Conservation (phyloP, 768 basidiomycete genomes). For the Scleroderma citrinum region DNA sequence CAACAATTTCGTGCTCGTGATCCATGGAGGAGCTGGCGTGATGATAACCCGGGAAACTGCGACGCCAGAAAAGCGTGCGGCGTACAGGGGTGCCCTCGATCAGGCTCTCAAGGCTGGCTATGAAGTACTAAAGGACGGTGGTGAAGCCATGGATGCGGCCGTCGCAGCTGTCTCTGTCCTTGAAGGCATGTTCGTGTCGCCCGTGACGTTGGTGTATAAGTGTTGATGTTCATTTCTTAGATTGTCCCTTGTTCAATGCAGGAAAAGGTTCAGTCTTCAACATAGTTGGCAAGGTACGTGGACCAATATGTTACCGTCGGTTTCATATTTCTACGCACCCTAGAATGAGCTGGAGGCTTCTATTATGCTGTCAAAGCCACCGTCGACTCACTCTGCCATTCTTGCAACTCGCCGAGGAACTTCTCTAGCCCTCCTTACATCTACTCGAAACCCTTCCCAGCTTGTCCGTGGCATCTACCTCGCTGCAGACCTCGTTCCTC, state of each 20-base stretch:
- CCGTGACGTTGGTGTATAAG: neutral
- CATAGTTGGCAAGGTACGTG: constrained; percentile 63
- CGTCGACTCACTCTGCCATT: constrained; percentile 55
- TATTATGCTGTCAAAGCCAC: constrained; percentile 76
- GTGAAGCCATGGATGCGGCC: constrained; percentile 79
- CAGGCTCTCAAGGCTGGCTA: constrained; percentile 59
- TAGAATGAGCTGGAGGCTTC: constrained; percentile 83
- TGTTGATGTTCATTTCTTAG: constrained; percentile 29
- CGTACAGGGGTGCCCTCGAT: constrained; percentile 51
- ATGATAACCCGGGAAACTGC: constrained; percentile 52
- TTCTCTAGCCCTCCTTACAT: constrained; percentile 60
- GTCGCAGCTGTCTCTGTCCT: constrained; percentile 67
- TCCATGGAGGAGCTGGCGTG: constrained; percentile 78
- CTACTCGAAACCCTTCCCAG: constrained; percentile 65
- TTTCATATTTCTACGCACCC: constrained; percentile 1
- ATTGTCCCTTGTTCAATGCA: constrained; percentile 72
- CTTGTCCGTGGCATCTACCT: constrained; percentile 69
- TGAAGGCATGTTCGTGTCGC: constrained; percentile 49
- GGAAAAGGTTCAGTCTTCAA: constrained; percentile 85
- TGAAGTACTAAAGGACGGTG: constrained; percentile 54
- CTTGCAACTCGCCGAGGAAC: constrained; percentile 55
- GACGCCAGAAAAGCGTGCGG: constrained; percentile 53
- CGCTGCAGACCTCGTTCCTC: constrained; percentile 52
- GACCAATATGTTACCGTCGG: neutral
- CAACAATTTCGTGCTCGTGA: constrained; percentile 44